Evolutionary conservation across 179 eudicot species (phyloP), one percentile per base, ranked within the genome.

Genomic region (Actinidia arguta): DNA sequence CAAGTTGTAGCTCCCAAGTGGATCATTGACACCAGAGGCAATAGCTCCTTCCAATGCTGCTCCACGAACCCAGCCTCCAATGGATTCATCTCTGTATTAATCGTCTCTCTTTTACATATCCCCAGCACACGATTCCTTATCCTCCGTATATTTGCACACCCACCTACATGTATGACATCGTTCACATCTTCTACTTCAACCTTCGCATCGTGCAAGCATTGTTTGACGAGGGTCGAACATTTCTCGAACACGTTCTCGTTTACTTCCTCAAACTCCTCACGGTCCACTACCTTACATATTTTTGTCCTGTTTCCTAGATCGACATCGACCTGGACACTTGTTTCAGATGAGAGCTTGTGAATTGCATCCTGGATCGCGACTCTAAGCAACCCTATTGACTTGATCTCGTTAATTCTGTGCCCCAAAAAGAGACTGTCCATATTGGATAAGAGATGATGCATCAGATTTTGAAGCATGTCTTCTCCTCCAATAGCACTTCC

Each of bases 41-140:
- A 95, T 90, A 3, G 99, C 99, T 20, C 99, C 99, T 89, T 95
- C 99, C 56, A 94, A 84, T 16, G 98, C 99, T 0, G 95, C 98
- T 42, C 99, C 99, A 51, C 91, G 69, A 46, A 95, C 99, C 11
- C 97, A 59, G 95, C 97, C 83, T 92, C 99, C 54, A 92, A 71
- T 8, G 93, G 94, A 81, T 93, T 84, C 61, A 95, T 92, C 27
- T 86, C 94, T 27, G 82, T 76, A 66, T 94, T 94, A 5, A 90
- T 73, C 25, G 77, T 85, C 10, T 88, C 90, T n/a, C 58, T 90
- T 58, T 84, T 87, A 63, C 95, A 94, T 14, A 87, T 84, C 55
- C 79, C 68, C 84, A 55, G 89, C 8, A 94, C 88, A 2, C 89
- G 78, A 58, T 89, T 87, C 78, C 79, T 84, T 16, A 95, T 75